Percentiles rank a stretch among this genome's conserved stretches.
Evolutionary conservation across 2,329 filamentous ascomycete genomes (phyloP).

Genomic region (Magnaporthales sp.): DNA sequence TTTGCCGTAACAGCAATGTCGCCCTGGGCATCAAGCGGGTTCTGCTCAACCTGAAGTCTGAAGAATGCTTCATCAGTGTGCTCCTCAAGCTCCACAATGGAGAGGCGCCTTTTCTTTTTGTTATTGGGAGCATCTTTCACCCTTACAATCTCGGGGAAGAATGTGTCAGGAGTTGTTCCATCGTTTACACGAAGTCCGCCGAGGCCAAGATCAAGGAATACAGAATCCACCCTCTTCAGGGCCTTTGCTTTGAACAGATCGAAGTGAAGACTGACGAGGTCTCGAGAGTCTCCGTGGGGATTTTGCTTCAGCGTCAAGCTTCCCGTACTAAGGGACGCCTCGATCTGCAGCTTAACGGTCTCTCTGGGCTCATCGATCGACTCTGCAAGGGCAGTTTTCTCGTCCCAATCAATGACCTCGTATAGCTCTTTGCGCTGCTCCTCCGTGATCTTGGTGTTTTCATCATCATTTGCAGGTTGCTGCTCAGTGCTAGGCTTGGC

Average conservation of each 20-base stretch:
- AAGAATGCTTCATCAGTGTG: slow-evolving; percentile 69
- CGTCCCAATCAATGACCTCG: slow-evolving; percentile 95
- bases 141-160: slow-evolving; percentile 90
- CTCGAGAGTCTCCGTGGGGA: slow-evolving; percentile 66
- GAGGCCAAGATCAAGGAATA: slow-evolving; percentile 80
- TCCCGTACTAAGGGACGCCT: slow-evolving; percentile 87
- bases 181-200: slow-evolving; percentile 93
- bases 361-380: slow-evolving; percentile 85
- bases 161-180: slow-evolving; percentile 81
- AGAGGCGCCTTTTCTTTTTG: slow-evolving; percentile 36
- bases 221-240: slow-evolving; percentile 81
- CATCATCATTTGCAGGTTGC: slow-evolving; percentile 51
- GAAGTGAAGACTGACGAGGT: slow-evolving; percentile 86
- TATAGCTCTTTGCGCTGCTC: slow-evolving; percentile 95
- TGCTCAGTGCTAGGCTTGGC: slow-evolving; percentile 48
- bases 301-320: slow-evolving; percentile 90
- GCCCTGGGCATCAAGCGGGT: slow-evolving; percentile 85
- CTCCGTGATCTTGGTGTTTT: slow-evolving; percentile 84
- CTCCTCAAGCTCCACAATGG: slow-evolving; percentile 44
- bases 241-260: slow-evolving; percentile 90
- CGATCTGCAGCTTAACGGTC: slow-evolving; percentile 84
- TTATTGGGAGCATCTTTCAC: slow-evolving; percentile 74
- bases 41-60: slow-evolving; percentile 85
- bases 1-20: slow-evolving; percentile 87
- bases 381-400: slow-evolving; percentile 83